A percentile compares a stretch with the other conserved stretches of the same genome.
These are phyloP conservation scores for Polyporus tsugae DNA, from an alignment of 1,284 basidiomycete genomes.

Conservation along the genomic window DNA sequence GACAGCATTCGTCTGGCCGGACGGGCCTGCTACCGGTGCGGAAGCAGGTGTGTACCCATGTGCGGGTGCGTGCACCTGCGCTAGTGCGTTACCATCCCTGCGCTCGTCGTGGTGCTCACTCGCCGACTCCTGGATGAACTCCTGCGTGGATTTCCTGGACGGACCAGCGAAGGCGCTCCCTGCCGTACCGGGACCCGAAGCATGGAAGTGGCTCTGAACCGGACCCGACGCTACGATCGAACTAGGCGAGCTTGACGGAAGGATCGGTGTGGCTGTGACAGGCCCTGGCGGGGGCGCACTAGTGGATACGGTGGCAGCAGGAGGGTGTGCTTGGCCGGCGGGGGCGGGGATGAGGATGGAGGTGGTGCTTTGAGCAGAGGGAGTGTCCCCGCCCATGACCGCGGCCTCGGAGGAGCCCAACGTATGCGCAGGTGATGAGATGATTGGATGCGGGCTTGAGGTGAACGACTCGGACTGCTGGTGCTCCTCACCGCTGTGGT, in stretches of 20 bases:
- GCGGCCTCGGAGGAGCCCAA: neutral
- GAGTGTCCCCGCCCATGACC: neutral
- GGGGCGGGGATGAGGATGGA: neutral
- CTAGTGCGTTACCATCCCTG: neutral
- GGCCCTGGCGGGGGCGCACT: constrained; percentile 2
- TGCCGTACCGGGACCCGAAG: neutral
- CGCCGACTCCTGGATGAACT: constrained; percentile 15
- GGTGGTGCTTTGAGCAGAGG: neutral
- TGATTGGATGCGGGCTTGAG: neutral
- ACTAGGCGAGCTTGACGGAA: neutral
- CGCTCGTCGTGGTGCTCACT: constrained; percentile 19
- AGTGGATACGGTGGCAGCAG: neutral
- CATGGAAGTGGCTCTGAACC: neutral
- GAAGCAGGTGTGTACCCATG: neutral
- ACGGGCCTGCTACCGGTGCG: constrained; percentile 5
- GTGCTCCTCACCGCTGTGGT: neutral
- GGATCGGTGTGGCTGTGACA: neutral
- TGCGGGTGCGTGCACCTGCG: neutral
- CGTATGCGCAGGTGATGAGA: neutral
- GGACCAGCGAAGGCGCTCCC: constrained; percentile 24
- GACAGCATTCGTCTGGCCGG: constrained; percentile 3
- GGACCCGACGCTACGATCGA: neutral
- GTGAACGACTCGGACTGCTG: neutral
- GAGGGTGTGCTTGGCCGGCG: neutral
- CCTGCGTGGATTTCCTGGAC: constrained; percentile 6